Evolutionary conservation across 768 basidiomycete genomes (phyloP), one percentile per base, ranked within the genome.

Genomic region (Suillus subalutaceus): DNA sequence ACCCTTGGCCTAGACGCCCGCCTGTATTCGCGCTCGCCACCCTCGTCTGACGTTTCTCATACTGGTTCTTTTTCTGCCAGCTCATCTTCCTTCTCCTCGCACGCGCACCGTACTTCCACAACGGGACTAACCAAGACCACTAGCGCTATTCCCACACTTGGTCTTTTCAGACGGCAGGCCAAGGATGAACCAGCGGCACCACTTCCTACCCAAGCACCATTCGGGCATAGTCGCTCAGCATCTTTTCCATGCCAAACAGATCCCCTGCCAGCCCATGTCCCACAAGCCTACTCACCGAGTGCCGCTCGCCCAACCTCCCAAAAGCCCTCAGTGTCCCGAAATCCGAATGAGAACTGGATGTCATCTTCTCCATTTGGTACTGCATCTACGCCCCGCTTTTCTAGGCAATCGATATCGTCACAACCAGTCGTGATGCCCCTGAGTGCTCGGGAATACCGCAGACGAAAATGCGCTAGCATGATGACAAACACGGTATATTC

Each of bases 361-460:
- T 71, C 73, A 0, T 66, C 72, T 35, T 40, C 53, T 10, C 75
- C 75, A 52, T 77, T 77, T 69, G 77, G 75, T 10, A 77, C 75
- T 2, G 72, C 71, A 4, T 6, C 18, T 52, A 72, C 70, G 0
- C 75, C 75, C 15, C 78, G 68, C 59, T 78, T 77, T 58, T 77
- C 75, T 1, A 71, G 77, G 53, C 72, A 75, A 20, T 40, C 75
- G 35, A 69, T 78, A 66, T 72, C 74, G 16, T 71, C 71, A 4
- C 68, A 77, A 8, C 63, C 70, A 2, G 71, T 77, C 37, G 72
- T 77, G 43, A 77, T 77, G 75, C 75, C 75, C 0, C 68, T 77
- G 50, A 78, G 71, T 6, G 77, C 72, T 0, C 72, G 44, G 15
- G 72, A 77, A n/a, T 77, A 71, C 40, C 71, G 70, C 44, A 77